A percentile compares a stretch with the other conserved stretches of the same genome.
Conservation (phyloP, 345 rosid genomes). For the Lagerstroemia speciosa region DNA sequence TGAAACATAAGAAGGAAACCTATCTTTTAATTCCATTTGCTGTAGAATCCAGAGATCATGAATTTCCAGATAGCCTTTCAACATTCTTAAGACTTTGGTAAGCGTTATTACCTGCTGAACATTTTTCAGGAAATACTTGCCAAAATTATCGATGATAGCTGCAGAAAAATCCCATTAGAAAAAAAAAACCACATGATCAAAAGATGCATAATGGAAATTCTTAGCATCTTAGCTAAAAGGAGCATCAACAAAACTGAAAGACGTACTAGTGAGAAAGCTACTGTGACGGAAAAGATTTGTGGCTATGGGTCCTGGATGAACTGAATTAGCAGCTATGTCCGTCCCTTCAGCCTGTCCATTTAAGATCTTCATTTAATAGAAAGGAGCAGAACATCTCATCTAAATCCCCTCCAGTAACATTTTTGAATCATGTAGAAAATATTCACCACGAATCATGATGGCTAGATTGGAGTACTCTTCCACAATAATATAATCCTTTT, state of each 20-base stretch:
- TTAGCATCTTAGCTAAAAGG: not conserved
- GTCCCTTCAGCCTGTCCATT: conserved; percentile 46
- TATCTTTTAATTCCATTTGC: not conserved
- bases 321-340: conserved; percentile 49
- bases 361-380: not conserved
- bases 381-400: not conserved
- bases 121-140: conserved; percentile 28
- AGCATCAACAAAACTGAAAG: not conserved
- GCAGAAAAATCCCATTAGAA: conserved; percentile 12
- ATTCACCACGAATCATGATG: not conserved
- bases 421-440: not conserved
- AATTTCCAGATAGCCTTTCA: not conserved
- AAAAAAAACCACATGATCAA: not conserved
- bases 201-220: not conserved
- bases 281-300: conserved; percentile 45
- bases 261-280: conserved; percentile 27
- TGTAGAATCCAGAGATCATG: not conserved
- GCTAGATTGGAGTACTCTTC: no score
- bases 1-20: no score
- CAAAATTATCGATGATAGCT: conserved; percentile 23
- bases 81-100: not conserved
- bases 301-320: conserved; percentile 62
- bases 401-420: not conserved
- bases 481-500: no score
- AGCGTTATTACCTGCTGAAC: conserved; percentile 30